A percentile compares a stretch with the other conserved stretches of the same genome.
Evolutionary conservation across 2,329 filamentous ascomycete species (phyloP).

Genomic region (Diaporthe vaccinii): DNA sequence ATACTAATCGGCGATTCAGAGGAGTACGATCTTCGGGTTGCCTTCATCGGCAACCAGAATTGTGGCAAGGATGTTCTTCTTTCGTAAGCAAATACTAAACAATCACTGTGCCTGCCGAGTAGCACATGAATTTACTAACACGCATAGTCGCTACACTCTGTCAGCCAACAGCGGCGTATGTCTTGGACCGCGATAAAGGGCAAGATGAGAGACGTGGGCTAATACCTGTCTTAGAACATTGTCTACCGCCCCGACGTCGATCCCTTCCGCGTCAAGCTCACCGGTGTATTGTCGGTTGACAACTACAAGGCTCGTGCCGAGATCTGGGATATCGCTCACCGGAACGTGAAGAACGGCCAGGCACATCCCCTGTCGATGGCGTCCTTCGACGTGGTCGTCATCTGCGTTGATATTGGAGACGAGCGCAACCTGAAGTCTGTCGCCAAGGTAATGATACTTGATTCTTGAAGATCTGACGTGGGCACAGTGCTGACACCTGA

Average conservation of each 20-base stretch:
- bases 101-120: background rate
- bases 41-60: conserved; percentile 14
- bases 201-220: background rate
- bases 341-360: conserved; percentile 22
- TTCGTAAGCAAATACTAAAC: background rate
- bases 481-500: conserved; percentile 20
- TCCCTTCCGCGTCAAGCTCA: background rate
- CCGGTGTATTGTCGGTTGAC: conserved; percentile 22
- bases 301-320: conserved; percentile 40
- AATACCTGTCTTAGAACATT: background rate
- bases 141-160: conserved; percentile 4
- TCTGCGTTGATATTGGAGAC: conserved; percentile 54
- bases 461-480: background rate
- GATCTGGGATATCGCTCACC: conserved; percentile 47
- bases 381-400: conserved; percentile 53
- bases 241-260: background rate
- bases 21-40: background rate
- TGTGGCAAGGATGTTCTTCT: conserved; percentile 20
- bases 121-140: background rate
- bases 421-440: conserved; percentile 47
- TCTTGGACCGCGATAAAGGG: background rate
- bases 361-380: conserved; percentile 40
- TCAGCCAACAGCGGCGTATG: background rate
- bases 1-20: background rate
- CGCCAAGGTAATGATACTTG: conserved; percentile 46